These are phyloP conservation scores for Termitomyces sp. DNA, from an alignment of 768 basidiomycete genomes.

Conservation along the genomic window DNA sequence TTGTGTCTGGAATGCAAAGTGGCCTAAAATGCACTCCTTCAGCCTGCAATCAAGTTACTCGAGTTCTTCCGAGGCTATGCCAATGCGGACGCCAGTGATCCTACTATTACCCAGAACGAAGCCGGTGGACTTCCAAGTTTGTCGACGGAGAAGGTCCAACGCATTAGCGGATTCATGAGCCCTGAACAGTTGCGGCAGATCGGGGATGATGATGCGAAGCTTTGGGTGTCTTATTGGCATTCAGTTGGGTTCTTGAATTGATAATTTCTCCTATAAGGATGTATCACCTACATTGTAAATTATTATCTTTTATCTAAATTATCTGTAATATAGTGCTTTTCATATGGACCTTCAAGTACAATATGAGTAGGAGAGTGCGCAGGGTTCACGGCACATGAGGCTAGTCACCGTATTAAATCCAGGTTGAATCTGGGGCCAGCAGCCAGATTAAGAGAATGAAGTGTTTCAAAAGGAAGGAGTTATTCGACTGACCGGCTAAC, in stretches of 20 bases:
- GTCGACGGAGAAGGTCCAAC: slow-evolving; percentile 9
- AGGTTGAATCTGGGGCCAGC: too few species aligned
- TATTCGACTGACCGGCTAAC: too few species aligned
- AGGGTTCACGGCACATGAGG: too few species aligned
- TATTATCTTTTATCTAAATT: not conserved
- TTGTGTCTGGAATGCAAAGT: too few species aligned
- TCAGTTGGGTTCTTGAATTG: not conserved
- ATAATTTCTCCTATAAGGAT: not conserved
- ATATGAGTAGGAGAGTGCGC: not conserved
- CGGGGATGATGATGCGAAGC: slow-evolving; percentile 4
- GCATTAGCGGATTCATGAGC: not conserved
- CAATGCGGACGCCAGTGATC: slow-evolving; percentile 2
- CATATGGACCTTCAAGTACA: not conserved
- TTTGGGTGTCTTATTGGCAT: slow-evolving; percentile 15
- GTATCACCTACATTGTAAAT: not conserved
- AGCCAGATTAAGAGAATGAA: too few species aligned
- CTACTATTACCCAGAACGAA: not conserved
- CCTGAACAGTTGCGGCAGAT: slow-evolving; percentile 5
- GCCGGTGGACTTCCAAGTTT: slow-evolving; percentile 12
- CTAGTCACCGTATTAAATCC: too few species aligned
- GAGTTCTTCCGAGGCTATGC: slow-evolving; percentile 30
- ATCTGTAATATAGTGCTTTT: not conserved
- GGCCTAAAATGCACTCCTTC: not conserved
- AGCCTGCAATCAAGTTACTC: slow-evolving; percentile 36
- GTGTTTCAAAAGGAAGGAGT: too few species aligned